Base-by-base conservation (phyloP, 768 basidiomycete species). In the Kwoniella sp. region DNA sequence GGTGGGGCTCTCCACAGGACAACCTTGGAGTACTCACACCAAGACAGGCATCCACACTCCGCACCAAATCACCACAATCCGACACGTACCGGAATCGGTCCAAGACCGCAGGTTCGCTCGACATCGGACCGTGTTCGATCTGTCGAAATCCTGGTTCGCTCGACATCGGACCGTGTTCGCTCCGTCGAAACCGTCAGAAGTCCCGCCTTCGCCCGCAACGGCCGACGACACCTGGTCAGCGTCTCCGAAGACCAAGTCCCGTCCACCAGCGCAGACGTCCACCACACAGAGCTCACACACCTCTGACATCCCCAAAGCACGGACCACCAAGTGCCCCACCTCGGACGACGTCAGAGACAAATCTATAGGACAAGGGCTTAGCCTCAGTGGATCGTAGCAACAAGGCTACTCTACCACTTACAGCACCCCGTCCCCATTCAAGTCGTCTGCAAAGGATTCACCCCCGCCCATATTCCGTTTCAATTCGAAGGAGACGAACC, bases 391-490 rank as follows among this genome's bases (percentile, higher is more conserved):
- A 87, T 87, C 85, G 86, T 87, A 87, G 86, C 86, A 85, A 87
- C 87, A 87, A 87, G 86, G 86, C 87, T 87, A 86, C 86, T 87
- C 86, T 86, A 86, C 86, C 83, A 83, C 86, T 87, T 87, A 87
- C 87, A 86, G 85, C 86, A 87, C 86, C 85, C 86, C 83, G 85
- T 86, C 85, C 85, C 61, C 84, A 87, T 86, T 86, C 85, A 87
- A 87, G 87, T 87, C 85, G 86, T 88, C 87, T 87, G 86, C 87
- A 87, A 88, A 86, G 85, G 86, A 87, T 87, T 87, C 85, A 86
- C 84, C 85, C 85, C 87, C 84, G 83, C 86, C 78, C 85, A 87
- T 87, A 87, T 86, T 81, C 84, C 73, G 85, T 86, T 86, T 82
- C 84, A 84, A 86, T 86, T 84, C 84, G 82, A 34, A 84, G 83